phyloP scores from a whole-genome alignment of 2,329 filamentous ascomycete genomes.

The Aureobasidium sp. region DNA sequence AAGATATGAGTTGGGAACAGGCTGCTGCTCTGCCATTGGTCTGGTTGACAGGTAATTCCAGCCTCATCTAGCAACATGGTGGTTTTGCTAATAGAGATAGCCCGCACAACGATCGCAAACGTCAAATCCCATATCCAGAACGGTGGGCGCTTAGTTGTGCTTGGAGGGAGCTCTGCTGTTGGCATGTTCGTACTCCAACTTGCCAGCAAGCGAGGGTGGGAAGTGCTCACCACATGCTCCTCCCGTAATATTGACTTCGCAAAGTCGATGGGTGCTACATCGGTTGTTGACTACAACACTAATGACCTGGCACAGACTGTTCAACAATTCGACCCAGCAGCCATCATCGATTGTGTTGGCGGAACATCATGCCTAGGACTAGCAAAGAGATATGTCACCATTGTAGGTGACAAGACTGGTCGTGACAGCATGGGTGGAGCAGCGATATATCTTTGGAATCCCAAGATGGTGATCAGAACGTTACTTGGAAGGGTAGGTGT shows the following conservation, averaged over 20 bases:
- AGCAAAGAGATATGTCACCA: slow-evolving; percentile 42
- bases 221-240: slow-evolving; percentile 45
- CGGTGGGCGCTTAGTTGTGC: slow-evolving; percentile 19
- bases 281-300: slow-evolving; percentile 52
- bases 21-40: slow-evolving; percentile 25
- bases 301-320: slow-evolving; percentile 42
- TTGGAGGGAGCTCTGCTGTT: slow-evolving; percentile 23
- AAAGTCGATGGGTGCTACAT: slow-evolving; percentile 51
- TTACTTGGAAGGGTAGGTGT: slow-evolving; percentile 35
- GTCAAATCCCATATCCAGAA: slow-evolving; percentile 20
- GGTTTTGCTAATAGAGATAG: slow-evolving; percentile 14
- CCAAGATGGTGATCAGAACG: slow-evolving; percentile 32
- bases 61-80: too few species aligned
- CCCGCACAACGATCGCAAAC: slow-evolving; percentile 22
- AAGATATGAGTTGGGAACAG: slow-evolving; percentile 22
- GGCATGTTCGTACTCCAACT: slow-evolving; percentile 26
- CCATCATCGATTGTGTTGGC: slow-evolving; percentile 54
- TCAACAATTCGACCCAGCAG: slow-evolving; percentile 41
- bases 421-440: slow-evolving; percentile 24
- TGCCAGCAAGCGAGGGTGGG: slow-evolving; percentile 25
- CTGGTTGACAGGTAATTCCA: slow-evolving; percentile 17
- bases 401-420: slow-evolving; percentile 28
- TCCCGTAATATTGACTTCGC: slow-evolving; percentile 49
- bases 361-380: slow-evolving; percentile 26
- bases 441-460: slow-evolving; percentile 13